phyloP scores from a whole-genome alignment of 2,329 filamentous ascomycete species.

The Dactylonectria estremocensis region DNA sequence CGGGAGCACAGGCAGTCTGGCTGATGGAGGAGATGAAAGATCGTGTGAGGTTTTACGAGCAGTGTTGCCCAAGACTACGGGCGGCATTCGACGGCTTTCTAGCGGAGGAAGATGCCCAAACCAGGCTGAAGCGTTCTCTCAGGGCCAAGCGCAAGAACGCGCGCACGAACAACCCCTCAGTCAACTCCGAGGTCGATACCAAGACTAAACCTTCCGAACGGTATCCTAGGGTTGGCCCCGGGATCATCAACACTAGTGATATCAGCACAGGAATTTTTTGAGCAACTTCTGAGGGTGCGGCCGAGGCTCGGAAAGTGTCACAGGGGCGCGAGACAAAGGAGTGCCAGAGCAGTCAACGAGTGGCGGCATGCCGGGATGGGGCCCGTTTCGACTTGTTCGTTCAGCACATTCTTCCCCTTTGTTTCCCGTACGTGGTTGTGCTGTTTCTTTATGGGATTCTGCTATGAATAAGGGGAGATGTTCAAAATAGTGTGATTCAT shows the following conservation, averaged over 20 bases:
- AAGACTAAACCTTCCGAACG: neutral
- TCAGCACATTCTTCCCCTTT: neutral
- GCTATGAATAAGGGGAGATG: neutral
- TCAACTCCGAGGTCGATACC: neutral
- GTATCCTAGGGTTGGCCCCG: neutral
- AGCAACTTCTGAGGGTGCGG: neutral
- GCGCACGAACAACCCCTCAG: neutral
- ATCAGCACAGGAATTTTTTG: neutral
- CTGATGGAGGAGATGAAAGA: conserved; percentile 9
- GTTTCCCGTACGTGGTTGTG: neutral
- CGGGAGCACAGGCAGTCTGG: neutral
- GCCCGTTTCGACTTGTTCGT: neutral
- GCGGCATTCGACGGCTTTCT: neutral
- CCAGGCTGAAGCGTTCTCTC: neutral
- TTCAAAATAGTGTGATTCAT: too few species aligned
- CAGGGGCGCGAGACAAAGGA: neutral
- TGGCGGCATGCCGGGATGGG: neutral
- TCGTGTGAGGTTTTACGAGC: conserved; percentile 9
- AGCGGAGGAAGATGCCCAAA: neutral
- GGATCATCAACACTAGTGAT: neutral
- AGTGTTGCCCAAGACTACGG: neutral
- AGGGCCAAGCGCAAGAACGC: neutral
- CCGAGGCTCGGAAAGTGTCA: neutral
- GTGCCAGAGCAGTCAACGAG: neutral
- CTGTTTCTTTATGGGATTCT: neutral